phyloP scores from a whole-genome alignment of 2,329 filamentous ascomycete species.

The Rasamsonia emersonii region DNA sequence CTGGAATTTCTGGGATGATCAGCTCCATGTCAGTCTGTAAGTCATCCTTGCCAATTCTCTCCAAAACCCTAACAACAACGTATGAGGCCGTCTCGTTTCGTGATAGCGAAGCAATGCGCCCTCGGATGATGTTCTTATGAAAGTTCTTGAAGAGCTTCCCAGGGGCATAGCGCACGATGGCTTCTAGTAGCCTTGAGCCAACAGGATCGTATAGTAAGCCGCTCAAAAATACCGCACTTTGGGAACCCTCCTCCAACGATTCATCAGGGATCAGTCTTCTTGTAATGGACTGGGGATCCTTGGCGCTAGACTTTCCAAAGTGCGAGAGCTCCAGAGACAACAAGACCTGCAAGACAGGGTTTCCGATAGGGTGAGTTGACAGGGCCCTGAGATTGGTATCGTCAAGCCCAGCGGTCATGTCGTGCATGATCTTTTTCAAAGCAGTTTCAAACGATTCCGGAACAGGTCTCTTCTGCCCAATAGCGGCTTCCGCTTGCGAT shows the following conservation, averaged over 20 bases:
- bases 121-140: constrained; percentile 69
- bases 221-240: constrained; percentile 72
- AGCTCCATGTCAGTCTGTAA: constrained; percentile 62
- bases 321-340: constrained; percentile 75
- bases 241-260: constrained; percentile 62
- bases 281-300: constrained; percentile 61
- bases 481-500: constrained; percentile 39
- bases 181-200: constrained; percentile 83
- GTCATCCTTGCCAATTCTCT: constrained; percentile 79
- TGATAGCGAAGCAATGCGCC: constrained; percentile 68
- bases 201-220: constrained; percentile 83
- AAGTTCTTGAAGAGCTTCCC: constrained; percentile 87
- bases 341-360: constrained; percentile 84
- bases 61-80: constrained; percentile 72
- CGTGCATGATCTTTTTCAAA: constrained; percentile 70
- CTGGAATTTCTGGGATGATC: constrained; percentile 63
- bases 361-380: constrained; percentile 81
- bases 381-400: constrained; percentile 72
- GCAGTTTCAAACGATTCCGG: constrained; percentile 71
- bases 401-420: constrained; percentile 67
- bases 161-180: constrained; percentile 68
- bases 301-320: constrained; percentile 58
- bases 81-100: constrained; percentile 88
- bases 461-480: constrained; percentile 48
- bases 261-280: constrained; percentile 72